Evolutionary conservation across 2,329 filamentous ascomycete species (phyloP), one percentile per base, ranked within the genome.

Genomic region (Colletotrichum navitas): DNA sequence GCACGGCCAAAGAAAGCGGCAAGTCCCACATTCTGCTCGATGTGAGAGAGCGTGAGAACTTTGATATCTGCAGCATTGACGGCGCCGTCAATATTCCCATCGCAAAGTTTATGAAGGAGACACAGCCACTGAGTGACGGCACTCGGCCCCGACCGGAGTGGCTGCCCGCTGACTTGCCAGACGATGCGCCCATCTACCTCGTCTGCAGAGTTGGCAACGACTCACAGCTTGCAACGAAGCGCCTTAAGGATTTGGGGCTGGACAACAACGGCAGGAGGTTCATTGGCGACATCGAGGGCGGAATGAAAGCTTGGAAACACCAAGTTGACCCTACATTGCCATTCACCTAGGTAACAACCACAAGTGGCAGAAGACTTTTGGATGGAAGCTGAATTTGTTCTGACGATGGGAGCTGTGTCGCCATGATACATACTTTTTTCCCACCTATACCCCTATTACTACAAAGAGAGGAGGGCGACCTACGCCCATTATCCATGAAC

Each of bases 1-100:
- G 75, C 8, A 62, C 79, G 7, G 58, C 68, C 2, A 74, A 73
- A 51, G 65, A 71, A 45, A 45, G 59, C 41, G 39, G 36, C 21
- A 8, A 21, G 49, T 0, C 77, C 2, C 89, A 92, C 64, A 78
- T 93, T 1, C 81, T 98, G 2, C 80, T 98, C 2, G 96, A 98
- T 75, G 94, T 97, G 1, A 87, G 96, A 2, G 94, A 97, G 75
- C 90, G 90, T 76, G 93, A 94, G 36, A 94, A 97, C 72, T 98
- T 93, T 75, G 91, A 92, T 21, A 90, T 98, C 55, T 94, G 92
- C 74, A 90, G 87, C 72, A 85, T 99, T 10, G 85, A 90, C 0
- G 92, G 92, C 0, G 94, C 93, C 34, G 82, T 97, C 62, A 98
- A 94, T 75, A 80, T 94, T 0, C 93, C 83, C 0, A 79, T 84